phyloP scores from a whole-genome alignment of 176 grass and related monocot species.

The Urochloa ruziziensis region DNA sequence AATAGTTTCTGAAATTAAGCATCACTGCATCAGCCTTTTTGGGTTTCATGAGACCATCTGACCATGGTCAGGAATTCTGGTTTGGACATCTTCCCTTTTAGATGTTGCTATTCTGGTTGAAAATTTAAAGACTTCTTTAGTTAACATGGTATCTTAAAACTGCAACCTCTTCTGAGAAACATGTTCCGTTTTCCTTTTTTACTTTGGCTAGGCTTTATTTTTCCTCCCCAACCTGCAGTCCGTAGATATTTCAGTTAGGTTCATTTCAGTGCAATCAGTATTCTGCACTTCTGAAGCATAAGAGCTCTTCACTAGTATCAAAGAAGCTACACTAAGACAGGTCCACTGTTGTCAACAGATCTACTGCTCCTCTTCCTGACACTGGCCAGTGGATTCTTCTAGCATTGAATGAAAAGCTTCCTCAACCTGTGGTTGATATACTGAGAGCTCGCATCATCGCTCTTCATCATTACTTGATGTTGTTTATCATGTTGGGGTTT shows the following conservation, averaged over 20 bases:
- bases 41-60: background rate
- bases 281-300: background rate
- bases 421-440: constrained; percentile 54
- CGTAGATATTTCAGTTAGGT: background rate
- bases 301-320: background rate
- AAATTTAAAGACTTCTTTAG: background rate
- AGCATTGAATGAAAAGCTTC: constrained; percentile 76
- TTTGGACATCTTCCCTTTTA: no score
- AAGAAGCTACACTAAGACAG: background rate
- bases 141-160: background rate
- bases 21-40: background rate
- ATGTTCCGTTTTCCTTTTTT: background rate
- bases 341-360: constrained; percentile 35
- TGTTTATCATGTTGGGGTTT: constrained; percentile 86
- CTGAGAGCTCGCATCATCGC: constrained; percentile 79
- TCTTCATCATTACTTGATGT: constrained; percentile 91
- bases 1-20: background rate
- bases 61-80: background rate
- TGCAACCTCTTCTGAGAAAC: background rate
- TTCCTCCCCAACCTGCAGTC: background rate
- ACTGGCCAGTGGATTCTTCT: constrained; percentile 85
- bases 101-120: background rate
- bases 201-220: background rate
- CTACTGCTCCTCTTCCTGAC: constrained; percentile 71
- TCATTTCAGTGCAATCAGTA: background rate